These are phyloP conservation scores for Pleurotus citrinopileatus DNA, from an alignment of 768 basidiomycete genomes.

Conservation along the genomic window DNA sequence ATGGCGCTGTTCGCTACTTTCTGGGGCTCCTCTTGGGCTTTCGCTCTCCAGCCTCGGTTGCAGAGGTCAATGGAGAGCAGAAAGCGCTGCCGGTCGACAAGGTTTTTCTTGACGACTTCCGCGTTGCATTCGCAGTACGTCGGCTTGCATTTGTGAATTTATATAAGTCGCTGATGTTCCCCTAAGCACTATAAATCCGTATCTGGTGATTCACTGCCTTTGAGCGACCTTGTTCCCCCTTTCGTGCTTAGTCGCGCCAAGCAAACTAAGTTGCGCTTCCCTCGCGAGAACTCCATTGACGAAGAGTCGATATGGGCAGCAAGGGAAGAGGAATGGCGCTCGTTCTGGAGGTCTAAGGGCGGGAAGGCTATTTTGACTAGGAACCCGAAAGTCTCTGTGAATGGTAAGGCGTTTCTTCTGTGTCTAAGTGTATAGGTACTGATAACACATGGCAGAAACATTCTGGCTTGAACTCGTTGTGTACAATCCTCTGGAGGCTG, in stretches of 20 bases:
- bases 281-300: conserved; percentile 43
- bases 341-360: conserved; percentile 55
- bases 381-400: conserved; percentile 57
- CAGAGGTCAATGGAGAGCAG: conserved; percentile 17
- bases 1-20: conserved; percentile 76
- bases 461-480: conserved; percentile 77
- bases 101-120: conserved; percentile 84
- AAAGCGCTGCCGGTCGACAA: conserved; percentile 46
- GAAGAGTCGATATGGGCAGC: conserved; percentile 54
- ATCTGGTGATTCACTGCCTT: conserved; percentile 39
- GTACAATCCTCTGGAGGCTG: conserved; percentile 71
- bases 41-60: conserved; percentile 13
- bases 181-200: conserved; percentile 70
- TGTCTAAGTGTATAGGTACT: neutral
- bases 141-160: neutral
- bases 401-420: conserved; percentile 40
- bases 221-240: conserved; percentile 56
- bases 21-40: conserved; percentile 63
- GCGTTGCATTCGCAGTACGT: conserved; percentile 77
- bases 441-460: conserved; percentile 42
- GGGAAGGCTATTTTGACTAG: conserved; percentile 50
- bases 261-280: conserved; percentile 56
- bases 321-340: conserved; percentile 63
- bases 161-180: neutral
- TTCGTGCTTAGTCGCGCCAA: conserved; percentile 61